Conservation (phyloP, 2,329 filamentous ascomycete genomes). For the Apiospora kogelbergensis region DNA sequence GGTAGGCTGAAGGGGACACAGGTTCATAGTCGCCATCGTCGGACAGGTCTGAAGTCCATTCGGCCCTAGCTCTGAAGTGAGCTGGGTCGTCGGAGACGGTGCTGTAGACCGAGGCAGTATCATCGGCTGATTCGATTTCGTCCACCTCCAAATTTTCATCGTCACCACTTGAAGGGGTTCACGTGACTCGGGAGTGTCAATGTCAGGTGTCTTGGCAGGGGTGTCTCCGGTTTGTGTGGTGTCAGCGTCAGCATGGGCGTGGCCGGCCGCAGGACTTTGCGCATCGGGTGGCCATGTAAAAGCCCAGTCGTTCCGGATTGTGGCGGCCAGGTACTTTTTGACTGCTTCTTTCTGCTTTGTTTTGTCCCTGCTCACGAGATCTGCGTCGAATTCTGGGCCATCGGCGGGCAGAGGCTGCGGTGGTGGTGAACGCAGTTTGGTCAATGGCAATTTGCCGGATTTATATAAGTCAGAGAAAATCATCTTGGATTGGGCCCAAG, state of each 20-base stretch:
- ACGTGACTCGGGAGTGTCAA: neutral
- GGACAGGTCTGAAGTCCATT: conserved; percentile 60
- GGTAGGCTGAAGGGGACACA: conserved; percentile 44
- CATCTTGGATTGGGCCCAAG: conserved; percentile 36
- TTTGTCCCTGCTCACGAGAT: conserved; percentile 63
- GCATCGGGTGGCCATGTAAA: conserved; percentile 55
- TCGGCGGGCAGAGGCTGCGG: conserved; percentile 27
- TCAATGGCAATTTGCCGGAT: conserved; percentile 52
- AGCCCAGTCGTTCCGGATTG: conserved; percentile 59
- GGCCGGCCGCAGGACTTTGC: neutral
- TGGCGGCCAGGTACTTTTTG: conserved; percentile 52
- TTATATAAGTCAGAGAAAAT: conserved; percentile 61
- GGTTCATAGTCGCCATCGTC: conserved; percentile 41
- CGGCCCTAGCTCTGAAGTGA: conserved; percentile 51
- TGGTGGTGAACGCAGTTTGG: conserved; percentile 46
- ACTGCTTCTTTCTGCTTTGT: conserved; percentile 63
- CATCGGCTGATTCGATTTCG: conserved; percentile 43
- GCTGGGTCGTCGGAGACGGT: conserved; percentile 51
- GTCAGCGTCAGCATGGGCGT: neutral
- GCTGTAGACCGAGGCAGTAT: conserved; percentile 41
- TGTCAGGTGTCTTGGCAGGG: neutral
- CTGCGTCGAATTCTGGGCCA: conserved; percentile 53
- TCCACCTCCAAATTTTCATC: conserved; percentile 35
- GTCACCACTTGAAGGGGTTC: conserved; percentile 17
- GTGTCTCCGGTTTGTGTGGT: conserved; percentile 10